Evolutionary conservation across 192 early-diverging fungal species (phyloP), one percentile per base, ranked within the genome.

Genomic region (Podila clonocystis): DNA sequence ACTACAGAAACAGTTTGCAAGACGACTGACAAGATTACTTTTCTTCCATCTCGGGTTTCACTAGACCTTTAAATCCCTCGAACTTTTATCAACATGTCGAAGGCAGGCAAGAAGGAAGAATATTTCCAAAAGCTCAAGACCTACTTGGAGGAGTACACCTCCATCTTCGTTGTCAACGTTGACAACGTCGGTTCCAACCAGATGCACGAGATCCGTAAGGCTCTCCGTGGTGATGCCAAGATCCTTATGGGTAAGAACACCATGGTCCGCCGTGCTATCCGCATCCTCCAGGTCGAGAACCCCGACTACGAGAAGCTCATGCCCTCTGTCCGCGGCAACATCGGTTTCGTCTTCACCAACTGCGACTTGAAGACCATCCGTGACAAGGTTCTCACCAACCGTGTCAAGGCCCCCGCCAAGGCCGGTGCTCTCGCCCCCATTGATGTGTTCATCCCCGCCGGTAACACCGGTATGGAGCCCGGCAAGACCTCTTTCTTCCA

Each of bases 211-310:
- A 95, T 98, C 84, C 93, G 94, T 89, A 89, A 88, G 82, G 76
- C 91, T 63, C 93, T 99, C 85, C 96, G 98, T 87, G 94, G 95
- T 63, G 85, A 93, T 49, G 96, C 90, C 73, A 94, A 91, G 84
- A 91, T 99, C 58, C 93, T 99, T 67, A 99, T 99, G 98, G 98
- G 97, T 80, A 99, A 99, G 93, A 99, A 99, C 95, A 98, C 98
- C 86, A 99, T 98, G 97, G 95, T 99, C 59, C 95, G 97, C 73
- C 90, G 92, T 85, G 91, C 90, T 49, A 86, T 95, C 74, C 89
- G 87, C 82, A 75, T 78, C 50, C 77, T 94, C 62, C 68, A 89
- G 55, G 31, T 67, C 65, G 91, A 94, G 74, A 90, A 95, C 90
- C 95, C 97, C 70, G 84, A 93, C 73, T 95, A 89, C 88, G 93